Base-by-base conservation (phyloP, 2,329 filamentous ascomycete species). In the Alternaria panax region DNA sequence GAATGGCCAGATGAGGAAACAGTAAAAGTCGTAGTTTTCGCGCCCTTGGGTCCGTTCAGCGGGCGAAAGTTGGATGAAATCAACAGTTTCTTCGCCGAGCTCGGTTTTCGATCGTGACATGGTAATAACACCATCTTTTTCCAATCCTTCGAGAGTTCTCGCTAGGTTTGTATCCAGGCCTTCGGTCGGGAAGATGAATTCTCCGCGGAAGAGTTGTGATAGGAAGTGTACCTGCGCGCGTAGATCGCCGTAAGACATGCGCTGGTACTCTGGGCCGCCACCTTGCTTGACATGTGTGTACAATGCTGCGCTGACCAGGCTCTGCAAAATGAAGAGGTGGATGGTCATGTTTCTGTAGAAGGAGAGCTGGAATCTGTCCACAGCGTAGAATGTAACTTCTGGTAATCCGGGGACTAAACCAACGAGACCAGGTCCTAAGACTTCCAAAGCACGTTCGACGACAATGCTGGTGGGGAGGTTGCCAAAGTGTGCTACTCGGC, bases 271-370 rank as follows among this genome's bases (percentile, higher is more conserved):
- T 0, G 92, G 90, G 0, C 91, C 92, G n/a, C 94, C 94, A 16
- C 95, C 95, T 63, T 88, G 88, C 78, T 99, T 99, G 54, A 98
- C 91, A 43, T 88, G 87, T 0, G 89, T 95, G 77, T 99, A 99
- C 84, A 99, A 89, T 27, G 91, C 91, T 5, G 90, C 92, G 62
- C 92, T 95, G 22, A 98, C 92, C 5, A 99, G 83, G 0, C 94
- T 91, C 75, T 98, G 93, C 2, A 92, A 90, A 57, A 99, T 95
- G 78, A 99, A 99, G 5, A 99, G 86, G 75, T 99, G 95, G 62
- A 99, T 99, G 0, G 94, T 97, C 95, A 98, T 98, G 79, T 99
- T 99, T 52, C 95, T 90, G 80, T 99, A 99, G 79, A 99, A 99
- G 0, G 93, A 97, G 9, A 99, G 86, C 75, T 99, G 95, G 82